Percentiles rank a stretch among this genome's conserved stretches.
Conservation (phyloP, 2,329 filamentous ascomycete species). For the Ceratocystis smalleyi region DNA sequence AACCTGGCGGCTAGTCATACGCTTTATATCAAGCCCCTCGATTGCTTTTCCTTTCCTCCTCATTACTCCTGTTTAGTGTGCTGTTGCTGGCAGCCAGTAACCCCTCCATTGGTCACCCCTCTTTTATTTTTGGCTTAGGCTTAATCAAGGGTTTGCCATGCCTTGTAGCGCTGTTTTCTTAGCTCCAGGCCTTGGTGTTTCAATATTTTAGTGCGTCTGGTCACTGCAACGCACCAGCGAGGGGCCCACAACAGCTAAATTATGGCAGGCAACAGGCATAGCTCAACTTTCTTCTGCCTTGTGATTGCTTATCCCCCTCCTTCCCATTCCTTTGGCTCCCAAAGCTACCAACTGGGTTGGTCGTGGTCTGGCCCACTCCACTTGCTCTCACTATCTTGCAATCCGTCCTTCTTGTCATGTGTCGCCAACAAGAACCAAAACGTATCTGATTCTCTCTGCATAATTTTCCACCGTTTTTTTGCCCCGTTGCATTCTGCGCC, state of each 20-base stretch:
- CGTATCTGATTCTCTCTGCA: conserved; percentile 1
- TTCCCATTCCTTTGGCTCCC: too few species aligned
- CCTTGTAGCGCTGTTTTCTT: too few species aligned
- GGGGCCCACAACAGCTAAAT: background rate
- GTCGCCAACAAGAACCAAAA: conserved; percentile 10
- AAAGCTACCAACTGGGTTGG: background rate
- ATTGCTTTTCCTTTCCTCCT: too few species aligned
- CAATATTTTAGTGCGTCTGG: background rate
- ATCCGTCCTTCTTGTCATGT: conserved; percentile 4
- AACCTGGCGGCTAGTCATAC: too few species aligned
- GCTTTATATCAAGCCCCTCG: too few species aligned
- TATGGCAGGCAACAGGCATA: background rate
- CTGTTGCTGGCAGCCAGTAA: too few species aligned
- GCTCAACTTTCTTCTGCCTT: background rate
- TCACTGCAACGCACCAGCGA: background rate
- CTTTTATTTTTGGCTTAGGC: background rate
- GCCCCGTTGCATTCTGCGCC: background rate
- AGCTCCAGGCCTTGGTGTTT: background rate
- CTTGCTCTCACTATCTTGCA: background rate
- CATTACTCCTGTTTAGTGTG: too few species aligned
- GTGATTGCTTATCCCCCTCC: background rate
- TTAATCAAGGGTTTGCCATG: too few species aligned
- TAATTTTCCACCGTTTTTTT: conserved; percentile 3
- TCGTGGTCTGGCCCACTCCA: background rate
- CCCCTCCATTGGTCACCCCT: background rate